Evolutionary conservation across 2,329 filamentous ascomycete species (phyloP).

Genomic region (Neocatenulostroma microsporum): DNA sequence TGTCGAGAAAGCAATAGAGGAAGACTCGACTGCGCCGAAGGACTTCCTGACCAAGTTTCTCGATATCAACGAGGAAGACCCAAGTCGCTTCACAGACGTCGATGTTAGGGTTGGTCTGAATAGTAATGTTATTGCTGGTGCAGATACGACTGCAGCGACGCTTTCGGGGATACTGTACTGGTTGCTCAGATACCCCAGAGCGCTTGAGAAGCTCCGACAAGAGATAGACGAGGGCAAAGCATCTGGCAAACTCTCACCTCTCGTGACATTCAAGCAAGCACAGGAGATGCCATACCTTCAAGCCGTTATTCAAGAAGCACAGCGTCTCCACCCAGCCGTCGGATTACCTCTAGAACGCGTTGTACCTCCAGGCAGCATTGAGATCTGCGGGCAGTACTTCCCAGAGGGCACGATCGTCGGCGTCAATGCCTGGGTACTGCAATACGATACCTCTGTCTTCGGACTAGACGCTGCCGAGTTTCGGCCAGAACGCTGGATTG

Average conservation of each 20-base stretch:
- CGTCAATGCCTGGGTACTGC: slow-evolving; percentile 36
- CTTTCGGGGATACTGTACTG: slow-evolving; percentile 34
- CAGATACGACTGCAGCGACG: slow-evolving; percentile 35
- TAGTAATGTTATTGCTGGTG: slow-evolving; percentile 23
- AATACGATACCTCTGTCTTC: slow-evolving; percentile 33
- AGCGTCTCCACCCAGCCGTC: slow-evolving; percentile 31
- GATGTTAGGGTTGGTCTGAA: slow-evolving; percentile 26
- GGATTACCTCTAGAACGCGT: slow-evolving; percentile 30
- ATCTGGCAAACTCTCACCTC: slow-evolving; percentile 16
- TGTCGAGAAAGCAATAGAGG: not conserved
- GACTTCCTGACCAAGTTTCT: slow-evolving; percentile 32
- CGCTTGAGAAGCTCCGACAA: slow-evolving; percentile 23
- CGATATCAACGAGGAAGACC: slow-evolving; percentile 26
- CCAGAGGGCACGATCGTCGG: slow-evolving; percentile 33
- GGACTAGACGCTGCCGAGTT: slow-evolving; percentile 29
- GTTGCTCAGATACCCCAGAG: slow-evolving; percentile 16
- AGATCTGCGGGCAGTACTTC: slow-evolving; percentile 22
- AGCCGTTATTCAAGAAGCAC: slow-evolving; percentile 31
- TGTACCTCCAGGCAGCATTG: slow-evolving; percentile 22
- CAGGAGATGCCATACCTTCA: slow-evolving; percentile 17
- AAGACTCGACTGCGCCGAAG: slow-evolving; percentile 19
- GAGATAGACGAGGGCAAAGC: slow-evolving; percentile 33
- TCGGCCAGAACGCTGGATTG: slow-evolving; percentile 40
- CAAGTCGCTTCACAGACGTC: slow-evolving; percentile 26
- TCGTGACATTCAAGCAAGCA: slow-evolving; percentile 21